Conservation (phyloP, 1,139 yeast genomes). For the Candida gigantensis region DNA sequence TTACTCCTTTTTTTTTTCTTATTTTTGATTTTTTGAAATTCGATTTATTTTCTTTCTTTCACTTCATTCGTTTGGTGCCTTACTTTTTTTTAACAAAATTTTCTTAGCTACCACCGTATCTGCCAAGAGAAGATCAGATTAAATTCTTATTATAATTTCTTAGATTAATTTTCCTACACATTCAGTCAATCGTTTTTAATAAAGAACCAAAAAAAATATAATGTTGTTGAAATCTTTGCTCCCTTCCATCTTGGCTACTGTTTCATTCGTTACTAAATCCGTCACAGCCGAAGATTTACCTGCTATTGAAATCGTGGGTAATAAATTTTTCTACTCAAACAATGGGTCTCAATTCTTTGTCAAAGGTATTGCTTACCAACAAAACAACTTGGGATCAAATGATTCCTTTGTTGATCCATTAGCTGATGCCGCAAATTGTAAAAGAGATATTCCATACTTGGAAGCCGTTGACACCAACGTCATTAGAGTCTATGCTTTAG, state of each 20-base stretch:
- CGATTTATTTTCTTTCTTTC: no score
- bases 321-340: constrained; percentile 46
- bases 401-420: constrained; percentile 67
- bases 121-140: no score
- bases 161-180: no score
- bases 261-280: constrained; percentile 15
- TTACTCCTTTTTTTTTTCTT: no score
- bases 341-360: constrained; percentile 49
- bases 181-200: no score
- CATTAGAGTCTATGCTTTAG: constrained; percentile 73
- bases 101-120: no score
- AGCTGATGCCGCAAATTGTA: constrained; percentile 68
- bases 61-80: no score
- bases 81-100: no score
- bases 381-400: constrained; percentile 41
- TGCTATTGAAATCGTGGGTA: constrained; percentile 45
- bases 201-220: neutral
- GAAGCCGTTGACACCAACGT: constrained; percentile 63
- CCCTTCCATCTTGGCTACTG: constrained; percentile 27
- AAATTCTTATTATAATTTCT: no score
- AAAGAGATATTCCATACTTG: constrained; percentile 77
- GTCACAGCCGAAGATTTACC: constrained; percentile 24
- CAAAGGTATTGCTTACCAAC: constrained; percentile 51
- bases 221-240: constrained; percentile 46
- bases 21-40: no score